phyloP scores from a whole-genome alignment of 2,329 filamentous ascomycete genomes.

The Xylaria arbuscula region DNA sequence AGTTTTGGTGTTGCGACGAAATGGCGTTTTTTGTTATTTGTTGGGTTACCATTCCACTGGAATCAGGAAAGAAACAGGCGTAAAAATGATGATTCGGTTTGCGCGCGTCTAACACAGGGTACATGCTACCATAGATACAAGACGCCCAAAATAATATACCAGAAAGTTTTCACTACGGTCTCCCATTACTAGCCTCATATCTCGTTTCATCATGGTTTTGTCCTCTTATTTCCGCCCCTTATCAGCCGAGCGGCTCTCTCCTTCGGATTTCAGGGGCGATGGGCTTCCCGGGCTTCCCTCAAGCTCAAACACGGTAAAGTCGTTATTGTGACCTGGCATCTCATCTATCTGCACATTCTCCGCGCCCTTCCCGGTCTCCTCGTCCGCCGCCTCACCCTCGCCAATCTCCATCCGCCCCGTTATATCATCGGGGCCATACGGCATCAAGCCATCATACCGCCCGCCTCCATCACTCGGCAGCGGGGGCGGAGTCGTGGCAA shows the following conservation, averaged over 20 bases:
- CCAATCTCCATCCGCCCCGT: conserved; percentile 33
- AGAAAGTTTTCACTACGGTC: conserved; percentile 28
- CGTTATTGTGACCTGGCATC: neutral
- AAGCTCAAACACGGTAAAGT: conserved; percentile 51
- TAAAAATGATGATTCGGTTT: conserved; percentile 1
- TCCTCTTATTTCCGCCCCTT: conserved; percentile 29
- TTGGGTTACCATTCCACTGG: conserved; percentile 5
- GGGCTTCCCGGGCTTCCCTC: conserved; percentile 27
- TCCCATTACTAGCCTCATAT: conserved; percentile 15
- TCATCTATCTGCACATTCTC: neutral
- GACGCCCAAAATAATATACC: conserved; percentile 38
- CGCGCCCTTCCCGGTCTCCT: neutral
- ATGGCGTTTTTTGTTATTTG: conserved; percentile 10
- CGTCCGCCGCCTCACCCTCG: conserved; percentile 6
- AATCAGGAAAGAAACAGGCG: conserved; percentile 6
- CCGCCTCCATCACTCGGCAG: neutral
- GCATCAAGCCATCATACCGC: conserved; percentile 21
- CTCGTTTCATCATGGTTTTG: conserved; percentile 12
- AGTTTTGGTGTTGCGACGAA: conserved; percentile 21
- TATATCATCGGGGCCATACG: conserved; percentile 37
- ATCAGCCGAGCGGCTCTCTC: neutral
- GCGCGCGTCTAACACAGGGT: neutral
- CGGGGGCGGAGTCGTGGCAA: conserved; percentile 29
- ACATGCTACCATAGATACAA: conserved; percentile 28
- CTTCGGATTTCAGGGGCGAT: conserved; percentile 21